These are phyloP conservation scores for Elaeagnus macrophylla DNA, from an alignment of 306 rosid genomes.

Conservation along the genomic window DNA sequence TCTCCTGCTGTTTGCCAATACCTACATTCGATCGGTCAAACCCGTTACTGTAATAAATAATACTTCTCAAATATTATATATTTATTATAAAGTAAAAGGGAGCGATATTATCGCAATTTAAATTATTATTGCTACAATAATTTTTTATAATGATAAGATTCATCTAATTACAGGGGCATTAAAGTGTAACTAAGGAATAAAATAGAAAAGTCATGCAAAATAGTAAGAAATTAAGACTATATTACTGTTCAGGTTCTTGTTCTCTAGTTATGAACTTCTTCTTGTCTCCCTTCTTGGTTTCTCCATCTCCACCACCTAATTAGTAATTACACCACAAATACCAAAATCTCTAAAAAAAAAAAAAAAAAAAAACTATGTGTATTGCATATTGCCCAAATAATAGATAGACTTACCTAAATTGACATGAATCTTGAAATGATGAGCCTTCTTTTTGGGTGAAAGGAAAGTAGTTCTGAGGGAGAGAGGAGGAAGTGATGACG, in stretches of 20 bases:
- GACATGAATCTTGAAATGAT: slow-evolving; percentile 51
- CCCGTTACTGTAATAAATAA: no score
- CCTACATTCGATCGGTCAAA: slow-evolving; percentile 22
- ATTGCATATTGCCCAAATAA: background rate
- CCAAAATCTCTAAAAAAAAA: background rate
- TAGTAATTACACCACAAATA: slow-evolving; percentile 5
- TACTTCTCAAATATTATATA: no score
- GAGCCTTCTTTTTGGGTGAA: slow-evolving; percentile 25
- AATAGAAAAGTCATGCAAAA: no score
- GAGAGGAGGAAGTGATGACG: slow-evolving; percentile 24
- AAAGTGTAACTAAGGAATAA: no score
- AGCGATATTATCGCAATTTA: no score
- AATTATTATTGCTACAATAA: no score
- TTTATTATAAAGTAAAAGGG: no score
- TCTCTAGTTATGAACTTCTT: slow-evolving; percentile 82
- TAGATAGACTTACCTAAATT: slow-evolving; percentile 38
- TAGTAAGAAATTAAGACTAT: no score
- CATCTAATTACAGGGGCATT: no score
- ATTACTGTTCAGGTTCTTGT: slow-evolving; percentile 83
- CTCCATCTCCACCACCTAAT: slow-evolving; percentile 72
- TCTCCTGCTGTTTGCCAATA: slow-evolving; percentile 98
- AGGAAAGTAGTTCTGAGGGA: slow-evolving; percentile 9
- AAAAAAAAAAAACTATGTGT: background rate
- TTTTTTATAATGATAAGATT: no score
- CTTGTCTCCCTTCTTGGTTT: slow-evolving; percentile 53